Conservation (phyloP, 805 yeast species). For the Candida argentea region DNA sequence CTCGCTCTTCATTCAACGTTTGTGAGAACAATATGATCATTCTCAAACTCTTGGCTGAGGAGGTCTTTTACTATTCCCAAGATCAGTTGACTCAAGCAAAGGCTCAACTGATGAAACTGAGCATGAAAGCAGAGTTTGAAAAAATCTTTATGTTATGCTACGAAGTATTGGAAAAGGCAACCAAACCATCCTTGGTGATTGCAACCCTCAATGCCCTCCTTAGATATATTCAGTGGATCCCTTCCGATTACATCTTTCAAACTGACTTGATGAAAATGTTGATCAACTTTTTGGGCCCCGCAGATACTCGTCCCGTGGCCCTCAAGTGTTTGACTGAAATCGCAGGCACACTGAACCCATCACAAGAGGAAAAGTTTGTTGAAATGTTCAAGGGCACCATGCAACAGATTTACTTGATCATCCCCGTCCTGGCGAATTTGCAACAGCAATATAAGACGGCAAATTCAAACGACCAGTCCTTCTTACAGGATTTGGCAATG, state of each 20-base stretch:
- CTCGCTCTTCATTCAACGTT: constrained; percentile 79
- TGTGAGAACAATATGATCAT: constrained; percentile 97
- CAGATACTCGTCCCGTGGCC: constrained; percentile 73
- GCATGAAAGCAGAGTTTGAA: constrained; percentile 84
- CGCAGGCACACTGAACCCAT: constrained; percentile 53
- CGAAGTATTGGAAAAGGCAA: constrained; percentile 84
- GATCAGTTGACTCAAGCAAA: constrained; percentile 97
- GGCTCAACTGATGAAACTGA: constrained; percentile 68
- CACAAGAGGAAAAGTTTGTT: constrained; percentile 46
- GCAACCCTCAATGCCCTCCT: constrained; percentile 78
- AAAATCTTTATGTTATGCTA: constrained; percentile 89
- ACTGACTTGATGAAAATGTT: constrained; percentile 68
- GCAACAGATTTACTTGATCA: constrained; percentile 55
- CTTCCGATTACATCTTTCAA: constrained; percentile 80
- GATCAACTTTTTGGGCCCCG: constrained; percentile 65
- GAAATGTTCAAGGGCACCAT: constrained; percentile 63
- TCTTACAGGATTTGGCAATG: constrained; percentile 91
- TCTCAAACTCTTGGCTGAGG: constrained; percentile 81
- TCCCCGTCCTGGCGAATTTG: constrained; percentile 68
- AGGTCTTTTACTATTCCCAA: constrained; percentile 90
- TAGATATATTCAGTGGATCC: constrained; percentile 92
- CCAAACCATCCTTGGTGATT: constrained; percentile 70
- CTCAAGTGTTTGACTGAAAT: constrained; percentile 92
- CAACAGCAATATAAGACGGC: constrained; percentile 65
- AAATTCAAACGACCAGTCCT: constrained; percentile 78